Conservation (phyloP, 257 asterid species). For the Avicennia marina region DNA sequence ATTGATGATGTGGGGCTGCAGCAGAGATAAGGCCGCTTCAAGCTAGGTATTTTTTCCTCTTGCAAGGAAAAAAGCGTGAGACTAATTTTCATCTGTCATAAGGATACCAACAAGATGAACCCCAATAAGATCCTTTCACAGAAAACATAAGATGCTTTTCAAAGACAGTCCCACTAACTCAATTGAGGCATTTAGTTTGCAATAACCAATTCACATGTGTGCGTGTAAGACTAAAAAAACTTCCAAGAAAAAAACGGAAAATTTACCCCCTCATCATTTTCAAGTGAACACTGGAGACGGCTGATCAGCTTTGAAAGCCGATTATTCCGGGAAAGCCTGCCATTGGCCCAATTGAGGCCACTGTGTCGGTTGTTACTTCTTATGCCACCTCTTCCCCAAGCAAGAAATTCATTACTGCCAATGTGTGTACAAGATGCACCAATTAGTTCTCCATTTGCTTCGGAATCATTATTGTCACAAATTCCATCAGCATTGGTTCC, state of each 20-base stretch:
- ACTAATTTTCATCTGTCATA: constrained; percentile 58
- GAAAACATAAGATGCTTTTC: not conserved
- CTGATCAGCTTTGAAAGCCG: constrained; percentile 62
- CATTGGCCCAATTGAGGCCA: constrained; percentile 40
- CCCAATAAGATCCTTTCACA: not conserved
- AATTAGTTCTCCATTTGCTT: constrained; percentile 16
- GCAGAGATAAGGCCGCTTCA: constrained; percentile 75
- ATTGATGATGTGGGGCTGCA: constrained; percentile 64
- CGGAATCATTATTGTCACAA: constrained; percentile 59
- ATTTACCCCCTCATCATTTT: constrained; percentile 49
- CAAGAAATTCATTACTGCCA: constrained; percentile 61
- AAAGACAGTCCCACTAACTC: too few species aligned
- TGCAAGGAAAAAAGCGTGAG: constrained; percentile 60
- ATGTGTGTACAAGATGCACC: constrained; percentile 57
- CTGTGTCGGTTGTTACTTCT: constrained; percentile 71
- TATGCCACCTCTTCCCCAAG: constrained; percentile 93
- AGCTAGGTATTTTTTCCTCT: constrained; percentile 59
- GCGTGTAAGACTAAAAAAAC: not conserved
- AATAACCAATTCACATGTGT: not conserved
- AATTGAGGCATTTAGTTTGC: too few species aligned
- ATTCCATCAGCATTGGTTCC: constrained; percentile 58
- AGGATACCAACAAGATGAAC: constrained; percentile 10
- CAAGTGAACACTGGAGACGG: constrained; percentile 46
- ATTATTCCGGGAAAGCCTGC: constrained; percentile 42
- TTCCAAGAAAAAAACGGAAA: not conserved